Evolutionary conservation across 169 alveolate genomes (phyloP).

Genomic region (Plasmodium vinckei): DNA sequence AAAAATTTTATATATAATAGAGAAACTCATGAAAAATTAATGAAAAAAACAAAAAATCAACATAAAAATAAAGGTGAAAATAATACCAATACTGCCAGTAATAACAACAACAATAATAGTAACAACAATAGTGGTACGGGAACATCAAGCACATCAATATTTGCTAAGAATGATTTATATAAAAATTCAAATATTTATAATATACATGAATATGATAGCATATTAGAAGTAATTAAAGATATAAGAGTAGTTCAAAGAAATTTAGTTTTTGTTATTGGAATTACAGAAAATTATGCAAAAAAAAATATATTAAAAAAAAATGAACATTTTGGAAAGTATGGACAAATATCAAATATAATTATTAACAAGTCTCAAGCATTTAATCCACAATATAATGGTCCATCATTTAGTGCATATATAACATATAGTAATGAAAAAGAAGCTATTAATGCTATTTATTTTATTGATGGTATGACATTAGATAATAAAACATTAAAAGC

Average conservation of each 20-base stretch:
- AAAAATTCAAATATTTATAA: conserved; percentile 60
- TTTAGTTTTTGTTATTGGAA: conserved; percentile 92
- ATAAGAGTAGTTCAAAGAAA: conserved; percentile 92
- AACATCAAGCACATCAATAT: not conserved
- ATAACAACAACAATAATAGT: not conserved
- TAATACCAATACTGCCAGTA: conserved; percentile 9
- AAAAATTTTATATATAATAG: conserved; percentile 82
- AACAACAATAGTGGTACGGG: not conserved
- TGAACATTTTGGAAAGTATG: conserved; percentile 92
- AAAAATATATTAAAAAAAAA: conserved; percentile 88
- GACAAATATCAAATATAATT: conserved; percentile 89
- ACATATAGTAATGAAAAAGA: conserved; percentile 92
- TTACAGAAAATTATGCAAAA: conserved; percentile 87
- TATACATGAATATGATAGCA: conserved; percentile 52
- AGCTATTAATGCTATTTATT: conserved; percentile 93
- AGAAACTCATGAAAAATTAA: conserved; percentile 56
- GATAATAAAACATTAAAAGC: conserved; percentile 92
- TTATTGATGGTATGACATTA: conserved; percentile 90
- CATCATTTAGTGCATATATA: conserved; percentile 93
- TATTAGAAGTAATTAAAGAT: conserved; percentile 82
- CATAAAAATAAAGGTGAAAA: conserved; percentile 52
- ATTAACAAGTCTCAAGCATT: conserved; percentile 89
- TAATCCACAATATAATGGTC: conserved; percentile 88
- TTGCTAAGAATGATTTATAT: conserved; percentile 36
- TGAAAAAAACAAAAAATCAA: conserved; percentile 43